These are phyloP conservation scores for Ephemerocybe angulata DNA, from an alignment of 768 basidiomycete genomes.

Conservation along the genomic window DNA sequence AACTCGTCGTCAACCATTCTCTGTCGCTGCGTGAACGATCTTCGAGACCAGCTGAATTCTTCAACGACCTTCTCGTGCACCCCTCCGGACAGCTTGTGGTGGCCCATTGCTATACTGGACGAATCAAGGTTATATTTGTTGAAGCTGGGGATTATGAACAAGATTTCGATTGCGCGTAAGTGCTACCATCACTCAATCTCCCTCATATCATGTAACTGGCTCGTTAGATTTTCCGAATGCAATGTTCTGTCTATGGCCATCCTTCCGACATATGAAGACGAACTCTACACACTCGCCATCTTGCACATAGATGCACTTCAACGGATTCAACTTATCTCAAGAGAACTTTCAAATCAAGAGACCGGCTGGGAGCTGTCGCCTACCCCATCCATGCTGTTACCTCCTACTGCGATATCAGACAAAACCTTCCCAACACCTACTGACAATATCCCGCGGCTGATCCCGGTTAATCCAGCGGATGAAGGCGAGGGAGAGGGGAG, in stretches of 20 bases:
- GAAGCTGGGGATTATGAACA: slow-evolving; percentile 49
- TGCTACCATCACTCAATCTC: slow-evolving; percentile 13
- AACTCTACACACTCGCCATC: slow-evolving; percentile 54
- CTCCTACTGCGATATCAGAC: slow-evolving; percentile 49
- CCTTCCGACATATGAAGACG: slow-evolving; percentile 41
- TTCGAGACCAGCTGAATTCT: slow-evolving; percentile 66
- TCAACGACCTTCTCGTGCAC: slow-evolving; percentile 65
- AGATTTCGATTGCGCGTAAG: slow-evolving; percentile 66
- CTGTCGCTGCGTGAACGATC: slow-evolving; percentile 54
- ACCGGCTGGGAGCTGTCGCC: slow-evolving; percentile 49
- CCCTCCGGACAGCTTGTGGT: slow-evolving; percentile 58
- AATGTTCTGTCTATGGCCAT: slow-evolving; percentile 69
- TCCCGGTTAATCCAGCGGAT: slow-evolving; percentile 36
- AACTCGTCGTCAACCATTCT: slow-evolving; percentile 39
- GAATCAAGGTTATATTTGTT: slow-evolving; percentile 60
- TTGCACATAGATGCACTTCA: slow-evolving; percentile 61
- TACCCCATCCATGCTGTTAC: slow-evolving; percentile 44
- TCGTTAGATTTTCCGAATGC: slow-evolving; percentile 56
- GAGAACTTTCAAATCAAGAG: slow-evolving; percentile 49
- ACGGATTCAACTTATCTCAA: slow-evolving; percentile 60
- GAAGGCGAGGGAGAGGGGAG: slow-evolving; percentile 1
- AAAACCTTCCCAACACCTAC: slow-evolving; percentile 27
- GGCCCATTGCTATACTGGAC: slow-evolving; percentile 65
- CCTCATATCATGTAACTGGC: not conserved
- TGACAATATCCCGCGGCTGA: slow-evolving; percentile 25